Base-by-base conservation (phyloP, 2,329 filamentous ascomycete species). In the Paecilomyces dactylethromorphus region DNA sequence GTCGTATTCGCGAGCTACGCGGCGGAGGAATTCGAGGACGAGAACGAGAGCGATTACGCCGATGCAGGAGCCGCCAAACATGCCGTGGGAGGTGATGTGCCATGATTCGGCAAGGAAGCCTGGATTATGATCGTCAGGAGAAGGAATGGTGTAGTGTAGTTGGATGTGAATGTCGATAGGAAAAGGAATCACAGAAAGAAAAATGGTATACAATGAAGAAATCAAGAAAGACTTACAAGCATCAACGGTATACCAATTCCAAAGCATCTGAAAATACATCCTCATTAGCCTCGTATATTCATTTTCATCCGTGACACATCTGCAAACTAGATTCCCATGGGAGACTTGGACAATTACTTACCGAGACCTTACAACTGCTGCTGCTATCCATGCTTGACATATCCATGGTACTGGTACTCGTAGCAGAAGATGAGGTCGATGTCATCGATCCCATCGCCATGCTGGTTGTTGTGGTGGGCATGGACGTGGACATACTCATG, bases 41-140 rank as follows among this genome's bases (percentile, higher is more conserved):
- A 93, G 81, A 64, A 89, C 88, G 56, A 95, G 84, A n/a, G 87
- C 76, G 61, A 91, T 79, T 35, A 91, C 86, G 60, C 88, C 90
- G 68, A 95, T 87, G 76, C 90, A 94, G 56, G 87, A 89, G 22
- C 87, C 90, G 54, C 88, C 90, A 69, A 95, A 93, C 82, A 88
- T 88, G 71, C 82, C 86, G 2, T 73, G 76, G 24, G 86, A 87
- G 15, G 78, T 86, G 71, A 93, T 83, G 68, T 86, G 86, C 90
- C 90, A 94, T 22, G 81, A 79, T 7, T 71, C 66, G 24, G 87
- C 76, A 68, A 94, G 82, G 80, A 94, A 93, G 75, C 86, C 76
- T 78, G 13, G 35, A 18, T 45, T 3, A 45, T n/a, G 4, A 10
- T 45, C 1, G 10, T 45, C 10, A 45, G 18, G 18, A 18, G 4